Evolutionary conservation across 805 yeast species (phyloP).

Genomic region (Lipomyces orientalis): DNA sequence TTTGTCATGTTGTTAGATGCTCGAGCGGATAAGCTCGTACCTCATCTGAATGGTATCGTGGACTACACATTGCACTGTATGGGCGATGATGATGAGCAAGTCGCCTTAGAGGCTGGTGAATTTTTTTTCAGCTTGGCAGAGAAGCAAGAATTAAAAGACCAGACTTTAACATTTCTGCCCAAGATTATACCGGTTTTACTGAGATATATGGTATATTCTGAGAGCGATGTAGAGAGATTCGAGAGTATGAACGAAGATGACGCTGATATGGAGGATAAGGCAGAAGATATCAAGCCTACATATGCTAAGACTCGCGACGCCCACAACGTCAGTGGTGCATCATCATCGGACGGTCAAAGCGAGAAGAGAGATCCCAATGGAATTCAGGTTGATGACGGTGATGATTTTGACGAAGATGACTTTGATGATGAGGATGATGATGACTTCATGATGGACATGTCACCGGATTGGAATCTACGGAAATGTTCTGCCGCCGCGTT

Average conservation of each 20-base stretch:
- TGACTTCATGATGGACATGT: constrained; percentile 47
- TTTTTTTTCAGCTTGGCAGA: constrained; percentile 79
- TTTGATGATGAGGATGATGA: constrained; percentile 78
- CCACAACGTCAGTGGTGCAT: constrained; percentile 32
- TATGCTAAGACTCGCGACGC: constrained; percentile 68
- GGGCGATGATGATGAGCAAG: constrained; percentile 66
- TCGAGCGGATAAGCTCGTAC: constrained; percentile 77
- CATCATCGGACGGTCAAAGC: constrained; percentile 11
- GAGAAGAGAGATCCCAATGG: constrained; percentile 36
- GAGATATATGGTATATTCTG: constrained; percentile 84
- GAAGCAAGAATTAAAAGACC: constrained; percentile 51
- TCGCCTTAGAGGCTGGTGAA: constrained; percentile 92
- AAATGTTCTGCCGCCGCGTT: constrained; percentile 94
- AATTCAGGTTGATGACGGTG: constrained; percentile 43
- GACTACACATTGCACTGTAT: constrained; percentile 82
- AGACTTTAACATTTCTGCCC: constrained; percentile 63
- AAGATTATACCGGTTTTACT: constrained; percentile 77
- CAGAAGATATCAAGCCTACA: constrained; percentile 85
- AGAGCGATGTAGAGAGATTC: constrained; percentile 72
- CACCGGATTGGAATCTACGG: constrained; percentile 83
- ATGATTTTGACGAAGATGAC: constrained; percentile 61
- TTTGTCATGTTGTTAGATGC: constrained; percentile 73
- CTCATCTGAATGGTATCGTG: constrained; percentile 86
- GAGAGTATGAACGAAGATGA: constrained; percentile 75
- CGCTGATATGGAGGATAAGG: constrained; percentile 76